Base-by-base conservation (phyloP, 345 rosid species). In the Microcos paniculata region DNA sequence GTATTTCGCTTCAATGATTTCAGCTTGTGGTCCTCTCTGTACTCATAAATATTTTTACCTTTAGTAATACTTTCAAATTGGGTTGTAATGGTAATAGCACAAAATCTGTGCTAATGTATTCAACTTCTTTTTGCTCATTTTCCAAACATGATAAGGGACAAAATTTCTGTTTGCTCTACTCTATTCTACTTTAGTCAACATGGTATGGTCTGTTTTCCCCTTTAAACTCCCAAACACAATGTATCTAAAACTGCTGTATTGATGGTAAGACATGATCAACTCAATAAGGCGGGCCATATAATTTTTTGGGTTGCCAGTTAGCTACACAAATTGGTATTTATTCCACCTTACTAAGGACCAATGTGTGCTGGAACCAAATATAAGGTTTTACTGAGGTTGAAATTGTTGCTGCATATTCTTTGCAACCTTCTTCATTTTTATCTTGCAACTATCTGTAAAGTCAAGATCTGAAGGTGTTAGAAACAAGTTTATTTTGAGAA, bases 1-100 rank as follows among this genome's bases (percentile, higher is more conserved):
- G 58, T 70, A 70, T 70, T 67, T 67, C 31, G 31, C 40, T 70
- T 70, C 59, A n/a, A 18, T 12, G 45, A 31, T 70, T 51, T 51
- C 59, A 12, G 30, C 59, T 51, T 30, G 6, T 31, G 19, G 3
- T 68, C 45, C 31, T 70, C 59, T 15, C 59, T 51, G 38, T 30
- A 19, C 45, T 70, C 45, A 49, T 30, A 21, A 70, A 10, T 19
- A 19, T 21, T 31, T 30, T 33, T 68, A 19, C 31, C 31, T 70
- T 69, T 11, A 31, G 28, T 70, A 51, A 51, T 11, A 11, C 2
- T 51, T 51, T 69, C 43, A 69, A 49, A 69, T 30, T 30, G 26
- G 57, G 42, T 48, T 48, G 30, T 15, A 10, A 15, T 46, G 59
- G 64, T 49, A 49, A 69, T 49, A 30, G 72, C 2, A 9, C 40